Evolutionary conservation across 306 rosid genomes (phyloP).

Genomic region (Canavalia gladiata): DNA sequence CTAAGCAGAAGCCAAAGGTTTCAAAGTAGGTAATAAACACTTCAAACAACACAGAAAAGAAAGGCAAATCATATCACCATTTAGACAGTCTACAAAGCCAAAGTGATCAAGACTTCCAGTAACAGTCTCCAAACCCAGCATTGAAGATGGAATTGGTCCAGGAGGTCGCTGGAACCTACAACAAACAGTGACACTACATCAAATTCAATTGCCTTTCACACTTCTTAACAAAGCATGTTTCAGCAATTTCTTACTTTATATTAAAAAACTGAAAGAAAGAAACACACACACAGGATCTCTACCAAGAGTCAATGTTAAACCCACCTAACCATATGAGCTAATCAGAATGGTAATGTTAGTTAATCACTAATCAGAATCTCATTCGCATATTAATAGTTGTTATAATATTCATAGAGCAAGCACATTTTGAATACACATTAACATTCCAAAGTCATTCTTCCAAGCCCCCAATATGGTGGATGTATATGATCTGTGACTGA

Average conservation of each 20-base stretch:
- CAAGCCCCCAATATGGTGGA: background rate
- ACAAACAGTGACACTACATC: conserved; percentile 34
- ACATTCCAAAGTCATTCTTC: background rate
- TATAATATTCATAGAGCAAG: conserved; percentile 11
- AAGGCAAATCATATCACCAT: conserved; percentile 54
- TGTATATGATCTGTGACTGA: background rate
- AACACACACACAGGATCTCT: background rate
- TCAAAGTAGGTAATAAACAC: conserved; percentile 4
- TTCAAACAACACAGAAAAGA: background rate
- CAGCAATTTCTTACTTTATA: background rate
- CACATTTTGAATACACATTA: background rate
- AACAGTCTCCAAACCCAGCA: conserved; percentile 85
- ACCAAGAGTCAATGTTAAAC: background rate
- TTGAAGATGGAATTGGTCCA: conserved; percentile 82
- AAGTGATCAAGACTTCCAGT: conserved; percentile 77
- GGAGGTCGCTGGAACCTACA: conserved; percentile 78
- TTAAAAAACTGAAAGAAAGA: background rate
- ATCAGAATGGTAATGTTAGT: conserved; percentile 4
- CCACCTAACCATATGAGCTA: conserved; percentile 7
- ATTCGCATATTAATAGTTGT: conserved; percentile 2
- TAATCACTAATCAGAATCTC: background rate
- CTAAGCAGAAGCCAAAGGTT: conserved; percentile 9
- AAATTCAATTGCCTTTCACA: conserved; percentile 15
- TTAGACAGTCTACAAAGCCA: conserved; percentile 82
- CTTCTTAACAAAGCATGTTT: background rate